These are phyloP conservation scores for Chrysanthemum lavandulifolium DNA, from an alignment of 129 eudicot genomes.

Conservation along the genomic window DNA sequence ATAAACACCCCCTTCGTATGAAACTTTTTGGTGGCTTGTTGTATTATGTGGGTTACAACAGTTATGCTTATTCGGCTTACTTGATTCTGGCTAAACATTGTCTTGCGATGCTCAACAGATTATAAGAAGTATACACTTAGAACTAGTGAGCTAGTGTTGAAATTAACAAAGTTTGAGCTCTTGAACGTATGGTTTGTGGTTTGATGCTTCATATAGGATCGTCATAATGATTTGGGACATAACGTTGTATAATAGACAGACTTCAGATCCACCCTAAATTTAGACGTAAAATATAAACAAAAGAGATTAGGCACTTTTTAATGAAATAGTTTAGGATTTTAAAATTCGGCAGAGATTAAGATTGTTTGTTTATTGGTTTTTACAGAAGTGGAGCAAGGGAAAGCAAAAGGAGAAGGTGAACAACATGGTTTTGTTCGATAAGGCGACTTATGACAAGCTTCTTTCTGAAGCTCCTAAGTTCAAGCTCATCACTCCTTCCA, in stretches of 20 bases:
- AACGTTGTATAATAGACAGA: no score
- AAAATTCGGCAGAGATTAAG: no score
- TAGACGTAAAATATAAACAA: no score
- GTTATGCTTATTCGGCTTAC: no score
- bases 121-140: no score
- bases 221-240: not conserved
- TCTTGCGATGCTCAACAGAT: no score
- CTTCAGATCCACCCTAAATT: no score
- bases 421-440: constrained; percentile 93
- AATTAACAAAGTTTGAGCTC: not conserved
- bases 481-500: constrained; percentile 88
- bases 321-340: not conserved
- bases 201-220: not conserved
- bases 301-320: not conserved
- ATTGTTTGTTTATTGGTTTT: not conserved
- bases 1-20: no score
- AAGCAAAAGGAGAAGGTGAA: constrained; percentile 99
- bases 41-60: no score
- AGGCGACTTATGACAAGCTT: constrained; percentile 91
- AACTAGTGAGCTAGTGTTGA: not conserved
- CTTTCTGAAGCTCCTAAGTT: constrained; percentile 84
- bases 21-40: no score
- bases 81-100: no score
- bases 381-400: constrained; percentile 98
- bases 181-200: not conserved